phyloP scores from a whole-genome alignment of 495 filamentous ascomycete species.

The Baudoinia panamericana region DNA sequence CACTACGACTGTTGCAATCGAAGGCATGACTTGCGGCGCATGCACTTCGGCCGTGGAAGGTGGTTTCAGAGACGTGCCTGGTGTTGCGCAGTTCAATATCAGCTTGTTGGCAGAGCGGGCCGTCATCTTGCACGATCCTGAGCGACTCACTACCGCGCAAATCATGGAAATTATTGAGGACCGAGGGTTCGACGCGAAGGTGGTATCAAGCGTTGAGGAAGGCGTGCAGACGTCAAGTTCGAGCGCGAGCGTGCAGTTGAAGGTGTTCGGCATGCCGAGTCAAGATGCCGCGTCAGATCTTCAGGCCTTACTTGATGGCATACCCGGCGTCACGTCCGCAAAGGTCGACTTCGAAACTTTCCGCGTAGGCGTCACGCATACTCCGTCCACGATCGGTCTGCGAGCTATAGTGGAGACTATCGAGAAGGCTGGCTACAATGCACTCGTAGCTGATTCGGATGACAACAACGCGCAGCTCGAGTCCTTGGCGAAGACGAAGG shows the following conservation, averaged over 20 bases:
- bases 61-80: constrained; percentile 63
- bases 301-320: constrained; percentile 50
- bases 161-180: constrained; percentile 79
- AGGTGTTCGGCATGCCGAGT: constrained; percentile 67
- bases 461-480: constrained; percentile 96
- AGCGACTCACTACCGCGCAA: constrained; percentile 50
- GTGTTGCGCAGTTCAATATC: constrained; percentile 79
- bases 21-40: constrained; percentile 94
- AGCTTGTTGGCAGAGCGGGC: constrained; percentile 86
- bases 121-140: constrained; percentile 70
- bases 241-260: constrained; percentile 52
- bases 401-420: constrained; percentile 70
- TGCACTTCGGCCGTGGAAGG: constrained; percentile 85
- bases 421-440: constrained; percentile 72
- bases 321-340: constrained; percentile 59
- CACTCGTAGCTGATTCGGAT: constrained; percentile 75
- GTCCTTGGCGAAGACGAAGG: constrained; percentile 87
- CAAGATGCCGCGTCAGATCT: constrained; percentile 55
- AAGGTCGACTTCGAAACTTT: constrained; percentile 56
- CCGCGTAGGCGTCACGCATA: constrained; percentile 55
- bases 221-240: constrained; percentile 32
- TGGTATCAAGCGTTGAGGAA: constrained; percentile 48
- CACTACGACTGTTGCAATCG: constrained; percentile 71
- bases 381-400: constrained; percentile 58
- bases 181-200: constrained; percentile 76